Base-by-base conservation (phyloP, 768 basidiomycete species). In the Amyloporia xantha region DNA sequence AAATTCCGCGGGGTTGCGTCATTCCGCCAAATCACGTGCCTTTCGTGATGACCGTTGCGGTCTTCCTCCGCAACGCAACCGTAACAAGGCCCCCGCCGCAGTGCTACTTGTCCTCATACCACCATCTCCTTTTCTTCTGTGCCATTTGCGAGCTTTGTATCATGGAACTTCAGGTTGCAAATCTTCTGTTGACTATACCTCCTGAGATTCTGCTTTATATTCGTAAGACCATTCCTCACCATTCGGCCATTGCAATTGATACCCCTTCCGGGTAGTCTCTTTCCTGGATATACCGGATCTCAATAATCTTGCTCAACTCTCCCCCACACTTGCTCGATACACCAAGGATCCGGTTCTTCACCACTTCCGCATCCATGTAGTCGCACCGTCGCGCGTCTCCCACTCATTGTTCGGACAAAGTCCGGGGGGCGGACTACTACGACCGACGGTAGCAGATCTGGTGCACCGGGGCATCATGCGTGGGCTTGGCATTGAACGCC, bases 271-370 rank as follows among this genome's bases (percentile, higher is more conserved):
- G 21, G 2, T 49, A 86, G 85, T 84, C 39, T 79, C 81, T 0
- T 88, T 77, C 62, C 71, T 89, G 47, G 86, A 88, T 63, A 64
- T 87, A 5, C 86, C 86, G 0, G 86, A 89, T 59, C 74, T 87
- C 40, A 75, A 74, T 41, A 58, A 70, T 1, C 61, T 86, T 35
- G 72, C 76, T 6, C 73, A 68, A 47, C 68, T 74, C 23, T 74
- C 68, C 44, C 77, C 72, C 23, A 51, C 62, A 20, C 68, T 87
- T 5, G 71, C 72, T 6, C 59, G 58, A 5, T 68, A 86, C 44
- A 75, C 82, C 10, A 62, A 71, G 5, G 85, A 88, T 61, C 82
- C 79, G 0, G 73, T 81, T 9, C 66, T 89, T 26, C 83, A 87
- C 57, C 74, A 70, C 39, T 71, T 74, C 49, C 78, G 86, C 11